Base-by-base conservation (phyloP, 139 green algal genomes). In the Coelastrella sp. region DNA sequence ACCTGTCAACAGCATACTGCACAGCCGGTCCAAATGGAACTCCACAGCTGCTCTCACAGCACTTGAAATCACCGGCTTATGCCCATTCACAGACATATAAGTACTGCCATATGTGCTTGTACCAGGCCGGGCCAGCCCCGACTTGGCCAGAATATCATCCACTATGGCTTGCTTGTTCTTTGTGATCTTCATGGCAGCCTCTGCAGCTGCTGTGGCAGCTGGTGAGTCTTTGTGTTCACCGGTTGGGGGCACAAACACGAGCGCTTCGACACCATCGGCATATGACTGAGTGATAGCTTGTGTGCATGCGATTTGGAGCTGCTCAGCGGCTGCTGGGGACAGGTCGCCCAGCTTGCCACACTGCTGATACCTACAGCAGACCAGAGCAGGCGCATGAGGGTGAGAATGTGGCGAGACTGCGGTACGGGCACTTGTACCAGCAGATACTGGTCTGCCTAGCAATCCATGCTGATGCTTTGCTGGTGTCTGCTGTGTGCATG, bases 131-230 rank as follows among this genome's bases (percentile, higher is more conserved):
- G 85, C 85, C 8, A 90, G 58, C 8, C 85, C 85, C 19, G 58
- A 78, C 57, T 90, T 90, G 4, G 17, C 5, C 76, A 86, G 5
- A 0, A 91, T 91, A 78, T 91, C 87, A 2, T 91, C 87, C 77
- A 91, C 64, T 3, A 91, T 91, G 0, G 77, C 87, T 0, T 81
- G 74, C 20, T 71, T 80, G 78, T 91, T 91, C 4, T 58, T 54
- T 54, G 78, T 54, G 54, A 91, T 81, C 77, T 91, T 91, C 10
- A 58, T n/a, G 8, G 87, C 87, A 7, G 87, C 87, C 22, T 91
- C 87, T 3, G 64, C 77, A 73, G 87, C 77, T 23, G 77, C 77
- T 4, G 20, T 8, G 0, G 78, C 87, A n/a, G 85, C 74, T 60
- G 81, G 58, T 20, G 59, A 58, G 16, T 59, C 81, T 14, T 59